Conservation (phyloP, 2,329 filamentous ascomycete genomes). For the Colletotrichum euphorbiae region DNA sequence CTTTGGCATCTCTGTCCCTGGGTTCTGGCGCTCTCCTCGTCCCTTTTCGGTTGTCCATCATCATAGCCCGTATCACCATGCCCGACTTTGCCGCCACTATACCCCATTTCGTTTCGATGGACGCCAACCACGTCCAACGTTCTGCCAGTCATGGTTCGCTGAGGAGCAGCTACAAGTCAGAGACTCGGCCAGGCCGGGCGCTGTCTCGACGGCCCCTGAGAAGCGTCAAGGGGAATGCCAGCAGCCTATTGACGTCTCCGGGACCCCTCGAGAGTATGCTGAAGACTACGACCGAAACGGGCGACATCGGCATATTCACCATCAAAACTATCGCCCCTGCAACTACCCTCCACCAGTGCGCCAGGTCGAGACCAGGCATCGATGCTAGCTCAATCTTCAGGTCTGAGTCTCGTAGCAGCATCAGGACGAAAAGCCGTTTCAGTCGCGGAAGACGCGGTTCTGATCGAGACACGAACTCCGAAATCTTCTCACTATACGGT, state of each 20-base stretch:
- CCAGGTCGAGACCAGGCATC: conserved; percentile 47
- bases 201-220: conserved; percentile 54
- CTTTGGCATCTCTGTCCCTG: neutral
- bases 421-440: conserved; percentile 51
- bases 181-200: conserved; percentile 41
- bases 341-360: conserved; percentile 46
- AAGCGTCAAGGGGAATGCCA: conserved; percentile 56
- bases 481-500: conserved; percentile 67
- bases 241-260: conserved; percentile 58
- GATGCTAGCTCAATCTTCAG: conserved; percentile 46
- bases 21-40: neutral
- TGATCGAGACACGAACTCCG: conserved; percentile 64
- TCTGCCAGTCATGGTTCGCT: conserved; percentile 56
- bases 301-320: conserved; percentile 72
- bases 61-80: conserved; percentile 32
- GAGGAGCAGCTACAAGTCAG: conserved; percentile 47
- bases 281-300: conserved; percentile 73
- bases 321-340: conserved; percentile 57
- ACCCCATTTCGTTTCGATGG: conserved; percentile 44
- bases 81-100: neutral
- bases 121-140: conserved; percentile 45
- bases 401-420: conserved; percentile 47
- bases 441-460: conserved; percentile 60
- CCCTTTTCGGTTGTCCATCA: conserved; percentile 8
- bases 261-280: conserved; percentile 73